These are phyloP conservation scores for Kandelia obovata DNA, from an alignment of 345 rosid genomes.

Conservation along the genomic window DNA sequence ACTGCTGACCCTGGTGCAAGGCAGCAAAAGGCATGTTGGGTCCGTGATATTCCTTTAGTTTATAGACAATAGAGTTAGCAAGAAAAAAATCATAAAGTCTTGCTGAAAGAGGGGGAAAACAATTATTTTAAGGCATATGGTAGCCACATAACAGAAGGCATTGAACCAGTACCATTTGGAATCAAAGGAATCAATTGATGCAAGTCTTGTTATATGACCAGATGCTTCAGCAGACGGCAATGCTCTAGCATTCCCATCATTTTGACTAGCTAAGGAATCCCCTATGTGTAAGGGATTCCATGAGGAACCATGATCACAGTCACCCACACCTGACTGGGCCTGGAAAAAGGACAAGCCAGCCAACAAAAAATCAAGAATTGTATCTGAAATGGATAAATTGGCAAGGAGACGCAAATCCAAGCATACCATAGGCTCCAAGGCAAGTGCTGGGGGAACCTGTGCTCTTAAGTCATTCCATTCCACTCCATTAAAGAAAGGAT, in stretches of 20 bases:
- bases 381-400: not conserved
- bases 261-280: conserved; percentile 50
- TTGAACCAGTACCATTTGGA: conserved; percentile 74
- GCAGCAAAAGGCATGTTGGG: not conserved
- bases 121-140: not conserved
- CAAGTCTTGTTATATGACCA: conserved; percentile 77
- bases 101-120: not conserved
- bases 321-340: conserved; percentile 58
- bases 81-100: conserved; percentile 1
- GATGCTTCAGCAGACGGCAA: conserved; percentile 58
- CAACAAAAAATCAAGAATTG: not conserved
- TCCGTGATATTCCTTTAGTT: not conserved
- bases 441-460: conserved; percentile 78
- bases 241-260: conserved; percentile 48
- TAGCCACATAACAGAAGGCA: conserved; percentile 15
- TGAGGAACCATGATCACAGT: conserved; percentile 49
- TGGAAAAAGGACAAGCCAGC: conserved; percentile 22
- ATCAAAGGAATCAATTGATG: conserved; percentile 96
- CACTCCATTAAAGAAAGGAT: conserved; percentile 82
- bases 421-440: conserved; percentile 57
- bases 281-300: conserved; percentile 79
- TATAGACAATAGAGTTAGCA: not conserved
- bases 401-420: conserved; percentile 3
- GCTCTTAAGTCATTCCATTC: conserved; percentile 78
- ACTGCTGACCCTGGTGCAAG: not conserved